A percentile compares a stretch with the other conserved stretches of the same genome.
phyloP scores from a whole-genome alignment of 495 filamentous ascomycete genomes.

The Hyaloscypha finlandica region DNA sequence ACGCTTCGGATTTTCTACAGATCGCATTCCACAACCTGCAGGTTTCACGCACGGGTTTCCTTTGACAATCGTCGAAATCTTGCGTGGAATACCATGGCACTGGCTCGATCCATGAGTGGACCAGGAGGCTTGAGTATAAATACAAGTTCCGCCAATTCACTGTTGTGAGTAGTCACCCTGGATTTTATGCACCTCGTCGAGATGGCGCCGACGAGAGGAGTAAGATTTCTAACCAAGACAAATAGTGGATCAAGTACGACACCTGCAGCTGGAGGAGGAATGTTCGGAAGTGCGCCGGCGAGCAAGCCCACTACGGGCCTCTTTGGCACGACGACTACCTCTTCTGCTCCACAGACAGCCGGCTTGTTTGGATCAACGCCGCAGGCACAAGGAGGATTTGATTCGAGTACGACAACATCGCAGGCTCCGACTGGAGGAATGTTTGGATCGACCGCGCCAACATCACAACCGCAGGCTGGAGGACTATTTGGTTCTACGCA shows the following conservation, averaged over 20 bases:
- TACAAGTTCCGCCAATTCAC: constrained; percentile 70
- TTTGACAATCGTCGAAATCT: not conserved
- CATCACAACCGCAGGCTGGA: constrained; percentile 39
- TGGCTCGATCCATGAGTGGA: constrained; percentile 63
- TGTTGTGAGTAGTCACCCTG: constrained; percentile 57
- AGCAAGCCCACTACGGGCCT: constrained; percentile 42
- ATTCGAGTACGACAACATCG: constrained; percentile 39
- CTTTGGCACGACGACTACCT: constrained; percentile 48
- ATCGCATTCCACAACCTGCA: constrained; percentile 11
- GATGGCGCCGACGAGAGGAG: not conserved
- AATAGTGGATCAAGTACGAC: constrained; percentile 33
- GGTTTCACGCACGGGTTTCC: not conserved
- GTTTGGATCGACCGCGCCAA: constrained; percentile 38
- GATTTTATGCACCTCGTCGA: not conserved
- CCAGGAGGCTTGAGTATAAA: constrained; percentile 74
- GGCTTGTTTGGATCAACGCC: constrained; percentile 41
- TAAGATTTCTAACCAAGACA: constrained; percentile 1
- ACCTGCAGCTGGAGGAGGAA: constrained; percentile 36
- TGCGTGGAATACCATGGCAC: constrained; percentile 39
- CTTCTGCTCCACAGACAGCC: constrained; percentile 33
- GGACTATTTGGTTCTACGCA: constrained; percentile 40
- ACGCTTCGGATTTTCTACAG: not conserved
- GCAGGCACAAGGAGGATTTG: constrained; percentile 39
- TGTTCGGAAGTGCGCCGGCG: constrained; percentile 44
- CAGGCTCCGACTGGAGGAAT: constrained; percentile 39